phyloP scores from a whole-genome alignment of 257 asterid genomes.

The Jaltomata sinuosa region DNA sequence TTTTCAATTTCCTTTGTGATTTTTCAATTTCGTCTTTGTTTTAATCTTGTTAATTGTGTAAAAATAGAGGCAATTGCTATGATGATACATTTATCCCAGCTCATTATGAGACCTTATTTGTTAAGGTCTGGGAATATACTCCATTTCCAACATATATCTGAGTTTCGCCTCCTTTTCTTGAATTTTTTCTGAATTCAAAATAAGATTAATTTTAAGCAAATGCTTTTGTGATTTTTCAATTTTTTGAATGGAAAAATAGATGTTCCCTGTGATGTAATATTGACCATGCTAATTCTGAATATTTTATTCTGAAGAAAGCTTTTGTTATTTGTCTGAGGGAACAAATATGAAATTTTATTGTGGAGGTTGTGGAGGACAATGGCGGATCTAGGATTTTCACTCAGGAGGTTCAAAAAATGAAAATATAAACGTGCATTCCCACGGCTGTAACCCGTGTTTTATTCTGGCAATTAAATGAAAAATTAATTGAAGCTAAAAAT shows the following conservation, averaged over 20 bases:
- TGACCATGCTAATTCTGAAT: constrained; percentile 22
- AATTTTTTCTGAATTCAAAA: neutral
- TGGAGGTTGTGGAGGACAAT: no score
- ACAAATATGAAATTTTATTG: neutral
- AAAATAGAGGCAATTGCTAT: constrained; percentile 6
- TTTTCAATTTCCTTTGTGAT: neutral
- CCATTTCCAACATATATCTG: constrained; percentile 22
- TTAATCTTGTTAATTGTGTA: neutral
- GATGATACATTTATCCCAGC: constrained; percentile 51
- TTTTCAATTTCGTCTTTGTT: neutral
- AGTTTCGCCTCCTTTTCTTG: neutral
- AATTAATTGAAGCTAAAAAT: no score
- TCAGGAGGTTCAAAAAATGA: no score
- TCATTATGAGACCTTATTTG: constrained; percentile 42
- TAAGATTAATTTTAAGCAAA: neutral
- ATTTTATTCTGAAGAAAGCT: neutral
- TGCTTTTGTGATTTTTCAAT: neutral
- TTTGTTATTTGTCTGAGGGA: constrained; percentile 4
- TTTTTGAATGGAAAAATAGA: neutral
- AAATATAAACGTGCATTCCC: no score
- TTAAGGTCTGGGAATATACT: constrained; percentile 23
- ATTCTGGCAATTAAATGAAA: no score
- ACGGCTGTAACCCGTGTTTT: no score
- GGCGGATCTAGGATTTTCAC: no score
- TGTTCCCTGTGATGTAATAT: constrained; percentile 11